phyloP scores from a whole-genome alignment of 1,284 basidiomycete genomes.

The Boletus sp. region DNA sequence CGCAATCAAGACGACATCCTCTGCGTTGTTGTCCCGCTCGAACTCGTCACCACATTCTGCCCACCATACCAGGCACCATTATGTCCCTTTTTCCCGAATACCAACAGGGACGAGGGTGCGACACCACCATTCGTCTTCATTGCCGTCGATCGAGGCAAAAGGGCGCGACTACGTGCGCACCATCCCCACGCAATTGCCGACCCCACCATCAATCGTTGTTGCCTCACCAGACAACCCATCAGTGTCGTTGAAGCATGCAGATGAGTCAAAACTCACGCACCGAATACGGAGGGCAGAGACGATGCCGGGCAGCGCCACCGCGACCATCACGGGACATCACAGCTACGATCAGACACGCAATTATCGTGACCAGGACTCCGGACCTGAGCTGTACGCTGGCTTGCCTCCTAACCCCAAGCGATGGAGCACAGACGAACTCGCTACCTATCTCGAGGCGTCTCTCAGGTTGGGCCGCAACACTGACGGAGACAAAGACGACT shows the following conservation, averaged over 20 bases:
- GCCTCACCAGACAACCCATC: neutral
- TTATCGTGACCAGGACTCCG: neutral
- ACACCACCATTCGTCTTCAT: conserved; percentile 30
- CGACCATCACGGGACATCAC: neutral
- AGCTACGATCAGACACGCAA: neutral
- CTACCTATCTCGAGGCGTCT: conserved; percentile 23
- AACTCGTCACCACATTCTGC: conserved; percentile 33
- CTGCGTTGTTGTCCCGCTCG: conserved; percentile 38
- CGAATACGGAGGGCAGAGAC: conserved; percentile 17
- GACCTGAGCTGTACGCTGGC: neutral
- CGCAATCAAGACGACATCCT: conserved; percentile 40
- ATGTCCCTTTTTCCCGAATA: conserved; percentile 28
- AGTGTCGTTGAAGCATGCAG: neutral
- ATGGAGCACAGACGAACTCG: conserved; percentile 26
- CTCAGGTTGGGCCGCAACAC: neutral
- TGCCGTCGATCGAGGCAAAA: conserved; percentile 12
- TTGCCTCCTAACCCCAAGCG: conserved; percentile 30
- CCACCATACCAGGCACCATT: conserved; percentile 27
- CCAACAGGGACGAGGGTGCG: conserved; percentile 5
- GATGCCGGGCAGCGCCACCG: conserved; percentile 4
- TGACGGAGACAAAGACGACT: neutral
- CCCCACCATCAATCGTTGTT: conserved; percentile 8
- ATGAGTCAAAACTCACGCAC: neutral
- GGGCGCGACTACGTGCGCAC: neutral
- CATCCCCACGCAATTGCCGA: conserved; percentile 19